Base-by-base conservation (phyloP, 1,284 basidiomycete species). In the Ceratobasidium sp. region DNA sequence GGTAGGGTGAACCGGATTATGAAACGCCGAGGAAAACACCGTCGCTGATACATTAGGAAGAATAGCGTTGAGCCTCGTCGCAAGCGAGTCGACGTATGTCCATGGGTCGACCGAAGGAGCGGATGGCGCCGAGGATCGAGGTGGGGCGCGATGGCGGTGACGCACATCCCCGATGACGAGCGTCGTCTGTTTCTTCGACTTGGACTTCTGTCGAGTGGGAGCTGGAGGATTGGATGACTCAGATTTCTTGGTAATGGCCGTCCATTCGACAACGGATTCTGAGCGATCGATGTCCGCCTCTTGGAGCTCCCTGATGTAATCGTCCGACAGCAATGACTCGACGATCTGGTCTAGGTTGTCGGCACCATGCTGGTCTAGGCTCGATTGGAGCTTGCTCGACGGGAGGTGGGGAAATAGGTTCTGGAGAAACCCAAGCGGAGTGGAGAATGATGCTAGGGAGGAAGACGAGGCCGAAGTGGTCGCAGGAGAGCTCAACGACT, bases 61-160 rank as follows among this genome's bases (percentile, higher is more conserved):
- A n/a, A 76, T 76, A 17, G 64, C 28, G 48, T 44, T 56, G 26
- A 76, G 74, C 28, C 64, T 52, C 13, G 64, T 76, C n/a, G 74
- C 74, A 10, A 76, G 50, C 20, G 74, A 76, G 42, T 76, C 74
- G 26, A 76, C 65, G 48, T 76, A 76, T 12, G 33, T 76, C 74
- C 74, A 76, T 7, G 74, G 74, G 23, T 76, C 74, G 40, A 76
- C n/a, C 5, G 64, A 54, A 3, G 62, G 40, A 28, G 50, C 17
- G 2, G 64, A 38, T 17, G 33, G 61, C 13, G 48, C 12, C 52
- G 38, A 48, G 28, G n/a, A 50, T 33, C 64, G 28, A 17, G 50
- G 50, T 17, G 59, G 64, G 52, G 52, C 46, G 12, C 67, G 40
- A 23, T 76, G 74, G 12, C 74, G 62, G 28, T 76, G 74, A 15